Evolutionary conservation across 768 basidiomycete genomes (phyloP).

Genomic region (Tulasnella sp.): DNA sequence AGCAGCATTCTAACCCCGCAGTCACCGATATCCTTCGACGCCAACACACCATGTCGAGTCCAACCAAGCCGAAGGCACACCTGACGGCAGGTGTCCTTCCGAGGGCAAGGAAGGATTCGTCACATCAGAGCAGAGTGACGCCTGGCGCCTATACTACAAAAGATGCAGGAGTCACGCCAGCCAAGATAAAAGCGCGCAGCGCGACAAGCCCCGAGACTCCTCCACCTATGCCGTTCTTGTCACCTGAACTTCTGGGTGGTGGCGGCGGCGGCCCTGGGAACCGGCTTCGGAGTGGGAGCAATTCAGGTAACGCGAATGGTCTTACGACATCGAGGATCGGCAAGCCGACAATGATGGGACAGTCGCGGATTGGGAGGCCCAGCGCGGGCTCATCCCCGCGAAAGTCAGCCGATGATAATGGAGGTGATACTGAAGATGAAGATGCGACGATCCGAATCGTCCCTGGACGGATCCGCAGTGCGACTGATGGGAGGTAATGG

Average conservation of each 20-base stretch:
- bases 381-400: no score
- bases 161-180: slow-evolving; percentile 11
- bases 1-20: background rate
- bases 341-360: no score
- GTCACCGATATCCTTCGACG: background rate
- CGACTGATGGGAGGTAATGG: no score
- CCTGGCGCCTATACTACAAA: background rate
- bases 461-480: no score
- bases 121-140: background rate
- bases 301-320: no score
- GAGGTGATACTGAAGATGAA: no score
- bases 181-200: background rate
- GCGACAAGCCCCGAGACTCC: slow-evolving; percentile 8
- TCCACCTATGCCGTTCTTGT: slow-evolving; percentile 4
- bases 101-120: background rate
- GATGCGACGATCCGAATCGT: no score
- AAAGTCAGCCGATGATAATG: no score
- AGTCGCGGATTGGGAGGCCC: no score
- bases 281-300: no score
- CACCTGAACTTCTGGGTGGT: background rate
- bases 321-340: no score
- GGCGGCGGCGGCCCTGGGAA: no score
- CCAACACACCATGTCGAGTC: slow-evolving; percentile 1
- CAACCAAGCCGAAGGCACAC: slow-evolving; percentile 1
- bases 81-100: background rate